A percentile compares a stretch with the other conserved stretches of the same genome.
phyloP scores from a whole-genome alignment of 371 early-diverging fungal genomes.

The Syncephalastrum racemosum region DNA sequence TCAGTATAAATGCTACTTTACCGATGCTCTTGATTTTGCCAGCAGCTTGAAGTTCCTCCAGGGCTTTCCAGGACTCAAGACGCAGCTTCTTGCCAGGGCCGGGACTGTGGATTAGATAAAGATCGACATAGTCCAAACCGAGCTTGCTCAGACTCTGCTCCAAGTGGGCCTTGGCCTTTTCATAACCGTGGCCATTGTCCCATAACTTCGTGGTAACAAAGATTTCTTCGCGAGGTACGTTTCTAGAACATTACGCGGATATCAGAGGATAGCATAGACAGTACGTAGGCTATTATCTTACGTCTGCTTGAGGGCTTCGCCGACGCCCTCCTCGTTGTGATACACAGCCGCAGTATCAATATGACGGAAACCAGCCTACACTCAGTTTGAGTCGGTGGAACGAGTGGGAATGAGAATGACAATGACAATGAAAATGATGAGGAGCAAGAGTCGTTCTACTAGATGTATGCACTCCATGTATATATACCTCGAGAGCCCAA shows the following conservation, averaged over 20 bases:
- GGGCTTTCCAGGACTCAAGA: constrained; percentile 45
- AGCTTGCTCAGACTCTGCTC: constrained; percentile 54
- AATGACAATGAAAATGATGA: neutral
- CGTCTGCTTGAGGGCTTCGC: constrained; percentile 47
- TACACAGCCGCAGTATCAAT: constrained; percentile 51
- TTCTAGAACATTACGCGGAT: constrained; percentile 18
- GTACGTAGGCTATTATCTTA: constrained; percentile 10
- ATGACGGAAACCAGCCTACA: constrained; percentile 53
- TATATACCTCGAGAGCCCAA: constrained; percentile 50
- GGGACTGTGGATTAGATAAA: constrained; percentile 74
- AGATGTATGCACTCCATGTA: neutral
- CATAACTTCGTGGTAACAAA: constrained; percentile 77
- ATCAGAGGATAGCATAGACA: neutral
- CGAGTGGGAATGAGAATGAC: neutral
- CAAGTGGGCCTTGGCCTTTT: constrained; percentile 40
- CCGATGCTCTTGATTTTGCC: constrained; percentile 53
- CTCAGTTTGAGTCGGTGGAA: neutral
- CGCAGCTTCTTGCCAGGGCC: constrained; percentile 48
- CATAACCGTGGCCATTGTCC: constrained; percentile 50
- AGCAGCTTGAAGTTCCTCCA: constrained; percentile 37
- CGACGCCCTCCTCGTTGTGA: constrained; percentile 48
- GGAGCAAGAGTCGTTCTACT: too few relatives aligned
- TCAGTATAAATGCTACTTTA: constrained; percentile 9
- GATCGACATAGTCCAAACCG: constrained; percentile 65
- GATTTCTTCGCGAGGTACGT: constrained; percentile 58